phyloP scores from a whole-genome alignment of 805 yeast species.

The Barnettozyma vustinii region DNA sequence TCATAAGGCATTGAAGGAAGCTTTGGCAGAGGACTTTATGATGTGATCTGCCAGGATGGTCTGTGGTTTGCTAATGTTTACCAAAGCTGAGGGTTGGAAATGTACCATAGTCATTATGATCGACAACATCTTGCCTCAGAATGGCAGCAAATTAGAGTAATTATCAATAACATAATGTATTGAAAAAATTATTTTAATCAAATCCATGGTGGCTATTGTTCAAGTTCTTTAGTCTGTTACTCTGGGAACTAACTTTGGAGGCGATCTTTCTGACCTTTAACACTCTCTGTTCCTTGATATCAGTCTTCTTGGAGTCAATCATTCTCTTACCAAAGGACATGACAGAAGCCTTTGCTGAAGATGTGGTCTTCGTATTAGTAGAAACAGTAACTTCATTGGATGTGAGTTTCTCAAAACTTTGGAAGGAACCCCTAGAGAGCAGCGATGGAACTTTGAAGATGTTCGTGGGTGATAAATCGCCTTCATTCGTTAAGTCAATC shows the following conservation, averaged over 20 bases:
- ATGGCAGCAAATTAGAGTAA: too few relatives aligned
- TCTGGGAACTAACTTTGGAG: slow-evolving; percentile 1
- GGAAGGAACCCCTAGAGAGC: slow-evolving; percentile 37
- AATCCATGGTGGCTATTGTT: slow-evolving; percentile 6
- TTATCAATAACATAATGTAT: too few relatives aligned
- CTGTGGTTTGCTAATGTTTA: too few relatives aligned
- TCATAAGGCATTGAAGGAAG: slow-evolving; percentile 24
- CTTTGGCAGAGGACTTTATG: slow-evolving; percentile 13
- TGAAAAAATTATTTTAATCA: background rate
- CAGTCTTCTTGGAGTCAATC: slow-evolving; percentile 7
- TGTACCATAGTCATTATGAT: too few relatives aligned
- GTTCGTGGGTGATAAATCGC: slow-evolving; percentile 19
- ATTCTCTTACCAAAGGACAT: slow-evolving; percentile 41
- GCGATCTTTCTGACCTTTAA: slow-evolving; percentile 21
- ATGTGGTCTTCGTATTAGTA: slow-evolving; percentile 48
- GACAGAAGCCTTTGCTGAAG: slow-evolving; percentile 53
- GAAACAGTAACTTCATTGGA: slow-evolving; percentile 44
- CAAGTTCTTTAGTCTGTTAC: slow-evolving; percentile 5
- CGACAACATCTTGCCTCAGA: too few relatives aligned
- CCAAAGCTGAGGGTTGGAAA: too few relatives aligned
- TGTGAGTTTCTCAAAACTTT: slow-evolving; percentile 23
- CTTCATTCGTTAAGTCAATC: slow-evolving; percentile 16
- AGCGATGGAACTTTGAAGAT: slow-evolving; percentile 35
- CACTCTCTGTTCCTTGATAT: slow-evolving; percentile 17
- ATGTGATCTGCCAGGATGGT: background rate